Conservation (phyloP, 1,284 basidiomycete genomes). For the Ceratobasidium sp. region DNA sequence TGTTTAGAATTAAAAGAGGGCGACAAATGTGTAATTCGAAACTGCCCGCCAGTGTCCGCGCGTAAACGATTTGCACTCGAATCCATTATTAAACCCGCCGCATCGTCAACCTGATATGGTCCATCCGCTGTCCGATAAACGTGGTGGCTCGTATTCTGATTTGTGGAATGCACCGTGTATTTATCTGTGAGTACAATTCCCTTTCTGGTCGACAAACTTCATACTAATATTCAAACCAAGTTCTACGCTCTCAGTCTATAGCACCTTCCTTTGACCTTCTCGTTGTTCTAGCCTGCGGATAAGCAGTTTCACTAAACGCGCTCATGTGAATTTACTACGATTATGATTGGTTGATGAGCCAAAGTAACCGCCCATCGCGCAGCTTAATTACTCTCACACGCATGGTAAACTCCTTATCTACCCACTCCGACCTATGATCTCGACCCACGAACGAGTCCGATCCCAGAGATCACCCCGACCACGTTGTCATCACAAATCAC, state of each 20-base stretch:
- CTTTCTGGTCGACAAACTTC: too few species aligned
- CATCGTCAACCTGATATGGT: background rate
- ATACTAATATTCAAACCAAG: too few species aligned
- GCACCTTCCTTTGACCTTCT: too few species aligned
- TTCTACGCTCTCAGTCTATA: too few species aligned
- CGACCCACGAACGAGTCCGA: too few species aligned
- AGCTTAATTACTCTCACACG: background rate
- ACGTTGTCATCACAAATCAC: background rate
- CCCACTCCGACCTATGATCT: background rate
- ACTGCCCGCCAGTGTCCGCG: constrained; percentile 82
- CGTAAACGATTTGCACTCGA: constrained; percentile 80
- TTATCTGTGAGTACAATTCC: too few species aligned
- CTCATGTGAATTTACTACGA: too few species aligned
- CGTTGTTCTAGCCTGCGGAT: too few species aligned
- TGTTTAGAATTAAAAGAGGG: constrained; percentile 71
- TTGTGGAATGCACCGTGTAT: too few species aligned
- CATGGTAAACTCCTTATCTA: background rate
- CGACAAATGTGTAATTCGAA: constrained; percentile 80
- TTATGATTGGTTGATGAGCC: background rate
- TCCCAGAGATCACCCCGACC: background rate
- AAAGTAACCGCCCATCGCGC: constrained; percentile 21
- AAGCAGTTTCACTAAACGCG: too few species aligned
- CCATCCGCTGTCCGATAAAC: too few species aligned
- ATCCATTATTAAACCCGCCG: constrained; percentile 68
- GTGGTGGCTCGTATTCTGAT: too few species aligned